These are phyloP conservation scores for Alternaria rosae DNA, from an alignment of 2,329 filamentous ascomycete genomes.

Conservation along the genomic window DNA sequence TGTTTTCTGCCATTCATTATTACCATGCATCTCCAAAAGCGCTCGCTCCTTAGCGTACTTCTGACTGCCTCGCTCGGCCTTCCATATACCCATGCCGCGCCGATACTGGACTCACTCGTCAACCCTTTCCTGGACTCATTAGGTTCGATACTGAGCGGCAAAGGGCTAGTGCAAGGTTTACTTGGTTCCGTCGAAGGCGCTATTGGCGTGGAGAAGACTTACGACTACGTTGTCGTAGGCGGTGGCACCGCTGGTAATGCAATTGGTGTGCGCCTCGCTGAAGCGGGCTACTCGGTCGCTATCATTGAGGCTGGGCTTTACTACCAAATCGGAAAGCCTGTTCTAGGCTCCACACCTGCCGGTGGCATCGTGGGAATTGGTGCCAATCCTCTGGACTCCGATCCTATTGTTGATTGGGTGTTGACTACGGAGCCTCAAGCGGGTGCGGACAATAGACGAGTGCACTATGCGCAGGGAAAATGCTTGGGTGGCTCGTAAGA, in stretches of 20 bases:
- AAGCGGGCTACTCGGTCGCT: conserved; percentile 17
- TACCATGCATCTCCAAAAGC: neutral
- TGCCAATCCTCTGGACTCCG: conserved; percentile 19
- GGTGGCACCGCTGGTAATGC: conserved; percentile 29
- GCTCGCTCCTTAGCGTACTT: neutral
- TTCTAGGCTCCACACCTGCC: conserved; percentile 20
- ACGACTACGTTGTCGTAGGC: conserved; percentile 36
- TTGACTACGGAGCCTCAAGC: neutral
- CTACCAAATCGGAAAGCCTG: conserved; percentile 32
- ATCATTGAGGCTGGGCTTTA: conserved; percentile 24
- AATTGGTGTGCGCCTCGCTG: conserved; percentile 28
- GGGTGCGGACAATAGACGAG: neutral
- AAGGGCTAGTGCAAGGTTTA: neutral
- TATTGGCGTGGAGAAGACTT: conserved; percentile 12
- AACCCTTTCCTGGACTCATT: neutral
- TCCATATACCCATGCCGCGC: neutral
- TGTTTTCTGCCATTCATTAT: neutral
- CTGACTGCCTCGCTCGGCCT: neutral
- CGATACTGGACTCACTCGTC: neutral
- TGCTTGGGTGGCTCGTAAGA: conserved; percentile 1
- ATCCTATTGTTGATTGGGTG: conserved; percentile 14
- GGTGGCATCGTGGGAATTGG: conserved; percentile 1
- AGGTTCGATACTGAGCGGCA: neutral
- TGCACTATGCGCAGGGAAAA: conserved; percentile 6
- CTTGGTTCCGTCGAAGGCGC: neutral